Evolutionary conservation across 2,329 filamentous ascomycete species (phyloP).

Genomic region (Madurella mycetomatis): DNA sequence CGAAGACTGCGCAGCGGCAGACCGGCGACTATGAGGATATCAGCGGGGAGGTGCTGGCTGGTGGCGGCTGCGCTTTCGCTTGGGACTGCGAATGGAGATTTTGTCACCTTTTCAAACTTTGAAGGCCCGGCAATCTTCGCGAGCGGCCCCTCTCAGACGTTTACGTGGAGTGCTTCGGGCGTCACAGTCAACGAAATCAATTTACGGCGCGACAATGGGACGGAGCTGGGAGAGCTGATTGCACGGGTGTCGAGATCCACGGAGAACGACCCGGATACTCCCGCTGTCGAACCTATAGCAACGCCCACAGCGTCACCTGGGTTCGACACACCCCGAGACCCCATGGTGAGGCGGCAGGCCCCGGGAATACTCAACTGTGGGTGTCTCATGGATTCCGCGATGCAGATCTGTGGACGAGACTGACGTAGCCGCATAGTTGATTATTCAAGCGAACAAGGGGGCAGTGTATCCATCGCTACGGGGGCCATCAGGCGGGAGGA

Average conservation of each 20-base stretch:
- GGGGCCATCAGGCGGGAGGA: too few species aligned
- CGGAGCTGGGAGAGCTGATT: background rate
- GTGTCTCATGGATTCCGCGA: too few species aligned
- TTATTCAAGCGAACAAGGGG: too few species aligned
- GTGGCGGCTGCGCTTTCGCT: slow-evolving; percentile 8
- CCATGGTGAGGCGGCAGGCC: too few species aligned
- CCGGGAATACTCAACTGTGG: too few species aligned
- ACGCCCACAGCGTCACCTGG: too few species aligned
- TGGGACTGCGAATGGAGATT: slow-evolving; percentile 1
- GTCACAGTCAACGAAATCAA: background rate
- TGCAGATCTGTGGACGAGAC: too few species aligned
- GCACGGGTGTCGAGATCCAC: background rate
- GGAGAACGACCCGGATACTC: too few species aligned
- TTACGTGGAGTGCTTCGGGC: background rate
- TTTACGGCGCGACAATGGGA: background rate
- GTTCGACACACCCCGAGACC: too few species aligned
- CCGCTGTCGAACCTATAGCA: too few species aligned
- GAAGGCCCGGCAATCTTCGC: background rate
- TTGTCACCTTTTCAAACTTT: background rate
- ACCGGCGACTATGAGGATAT: slow-evolving; percentile 19
- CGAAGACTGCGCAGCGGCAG: background rate
- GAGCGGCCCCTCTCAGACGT: background rate
- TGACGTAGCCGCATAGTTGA: too few species aligned
- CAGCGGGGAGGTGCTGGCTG: slow-evolving; percentile 13
- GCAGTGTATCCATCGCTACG: too few species aligned